Conservation (phyloP, 192 early-diverging fungal genomes). For the Chytriomyces confervae region DNA sequence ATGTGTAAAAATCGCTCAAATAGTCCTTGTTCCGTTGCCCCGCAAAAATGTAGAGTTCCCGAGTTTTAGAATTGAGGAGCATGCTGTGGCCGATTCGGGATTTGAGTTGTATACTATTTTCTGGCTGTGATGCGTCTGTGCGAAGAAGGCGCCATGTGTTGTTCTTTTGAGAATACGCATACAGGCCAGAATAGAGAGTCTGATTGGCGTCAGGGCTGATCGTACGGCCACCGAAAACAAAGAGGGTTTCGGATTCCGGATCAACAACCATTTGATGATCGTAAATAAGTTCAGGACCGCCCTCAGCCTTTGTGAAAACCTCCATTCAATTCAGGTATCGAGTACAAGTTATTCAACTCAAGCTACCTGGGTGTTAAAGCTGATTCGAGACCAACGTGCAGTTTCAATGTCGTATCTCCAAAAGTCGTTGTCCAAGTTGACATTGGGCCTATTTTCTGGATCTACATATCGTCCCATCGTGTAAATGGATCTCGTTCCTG, state of each 20-base stretch:
- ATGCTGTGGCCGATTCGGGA: slow-evolving; percentile 90
- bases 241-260: slow-evolving; percentile 67
- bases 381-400: slow-evolving; percentile 74
- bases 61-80: slow-evolving; percentile 75
- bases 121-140: slow-evolving; percentile 60
- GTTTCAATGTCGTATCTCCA: slow-evolving; percentile 82
- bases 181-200: slow-evolving; percentile 86
- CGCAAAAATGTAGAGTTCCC: slow-evolving; percentile 86
- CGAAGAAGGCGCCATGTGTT: slow-evolving; percentile 79
- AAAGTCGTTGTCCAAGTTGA: slow-evolving; percentile 81
- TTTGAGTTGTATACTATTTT: slow-evolving; percentile 68
- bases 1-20: slow-evolving; percentile 80
- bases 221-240: slow-evolving; percentile 90
- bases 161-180: slow-evolving; percentile 72
- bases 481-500: slow-evolving; percentile 73
- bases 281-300: slow-evolving; percentile 87
- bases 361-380: slow-evolving; percentile 76
- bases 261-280: slow-evolving; percentile 96
- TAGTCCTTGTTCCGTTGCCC: slow-evolving; percentile 85
- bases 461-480: slow-evolving; percentile 91
- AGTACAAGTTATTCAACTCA: too few relatives aligned
- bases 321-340: background rate
- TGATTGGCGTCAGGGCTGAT: slow-evolving; percentile 65
- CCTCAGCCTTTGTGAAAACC: slow-evolving; percentile 60
- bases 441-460: slow-evolving; percentile 67